Conservation (phyloP, 345 rosid species). For the Brassica napus region DNA sequence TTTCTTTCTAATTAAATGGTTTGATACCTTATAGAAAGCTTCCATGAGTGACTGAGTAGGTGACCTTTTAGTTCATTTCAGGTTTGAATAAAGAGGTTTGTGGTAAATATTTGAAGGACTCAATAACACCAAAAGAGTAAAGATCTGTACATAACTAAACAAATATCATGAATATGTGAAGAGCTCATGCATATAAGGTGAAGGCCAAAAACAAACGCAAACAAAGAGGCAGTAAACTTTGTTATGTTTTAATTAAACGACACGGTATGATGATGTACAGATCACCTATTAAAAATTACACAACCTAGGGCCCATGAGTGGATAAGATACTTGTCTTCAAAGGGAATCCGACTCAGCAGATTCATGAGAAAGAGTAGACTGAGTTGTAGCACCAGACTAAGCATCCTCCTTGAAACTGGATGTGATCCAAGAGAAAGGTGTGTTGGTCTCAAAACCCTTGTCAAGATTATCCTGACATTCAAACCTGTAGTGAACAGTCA, state of each 20-base stretch:
- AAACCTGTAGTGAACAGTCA: conserved; percentile 26
- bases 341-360: too few relatives aligned
- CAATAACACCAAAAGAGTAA: not conserved
- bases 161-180: not conserved
- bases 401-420: conserved; percentile 39
- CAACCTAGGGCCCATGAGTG: too few relatives aligned
- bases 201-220: not conserved
- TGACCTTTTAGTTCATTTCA: too few relatives aligned
- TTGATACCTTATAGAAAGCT: not conserved
- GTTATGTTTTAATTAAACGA: too few relatives aligned
- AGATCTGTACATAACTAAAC: not conserved
- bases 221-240: not conserved
- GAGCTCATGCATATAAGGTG: not conserved
- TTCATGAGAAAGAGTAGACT: too few relatives aligned
- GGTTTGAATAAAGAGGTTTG: too few relatives aligned
- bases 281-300: too few relatives aligned
- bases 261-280: too few relatives aligned
- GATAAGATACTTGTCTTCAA: too few relatives aligned
- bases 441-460: conserved; percentile 38
- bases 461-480: conserved; percentile 35
- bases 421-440: conserved; percentile 32
- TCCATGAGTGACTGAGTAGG: too few relatives aligned
- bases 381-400: too few relatives aligned
- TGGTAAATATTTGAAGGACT: too few relatives aligned
- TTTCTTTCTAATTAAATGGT: not conserved